phyloP scores from a whole-genome alignment of 1,284 basidiomycete genomes.

The Sanghuangporus weigelae region DNA sequence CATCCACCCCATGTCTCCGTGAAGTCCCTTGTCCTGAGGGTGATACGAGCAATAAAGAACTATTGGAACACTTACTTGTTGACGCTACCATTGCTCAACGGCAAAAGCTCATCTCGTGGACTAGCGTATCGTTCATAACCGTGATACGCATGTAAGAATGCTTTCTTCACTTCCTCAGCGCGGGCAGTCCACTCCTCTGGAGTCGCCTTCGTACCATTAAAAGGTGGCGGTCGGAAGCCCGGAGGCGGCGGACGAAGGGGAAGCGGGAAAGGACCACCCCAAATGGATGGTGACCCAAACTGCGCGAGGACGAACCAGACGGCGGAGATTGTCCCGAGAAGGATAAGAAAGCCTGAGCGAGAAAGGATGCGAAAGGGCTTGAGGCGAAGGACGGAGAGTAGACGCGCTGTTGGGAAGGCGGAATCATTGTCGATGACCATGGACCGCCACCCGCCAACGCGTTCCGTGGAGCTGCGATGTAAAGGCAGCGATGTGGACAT shows the following conservation, averaged over 20 bases:
- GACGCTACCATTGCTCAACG: slow-evolving; percentile 34
- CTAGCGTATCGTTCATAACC: slow-evolving; percentile 50
- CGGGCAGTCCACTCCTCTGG: slow-evolving; percentile 11
- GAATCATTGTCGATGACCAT: slow-evolving; percentile 7
- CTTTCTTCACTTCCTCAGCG: slow-evolving; percentile 45
- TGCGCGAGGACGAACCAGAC: slow-evolving; percentile 13
- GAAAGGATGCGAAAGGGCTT: slow-evolving; percentile 2
- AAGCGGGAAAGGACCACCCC: not conserved
- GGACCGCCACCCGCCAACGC: slow-evolving; percentile 7
- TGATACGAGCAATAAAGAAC: not conserved
- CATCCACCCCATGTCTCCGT: not conserved
- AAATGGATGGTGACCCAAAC: slow-evolving; percentile 3
- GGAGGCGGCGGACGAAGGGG: slow-evolving; percentile 2
- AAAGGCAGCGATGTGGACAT: slow-evolving; percentile 5
- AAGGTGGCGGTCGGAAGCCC: not conserved
- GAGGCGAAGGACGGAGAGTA: slow-evolving; percentile 2
- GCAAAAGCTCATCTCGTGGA: slow-evolving; percentile 52
- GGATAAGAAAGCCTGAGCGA: slow-evolving; percentile 1
- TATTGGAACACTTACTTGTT: slow-evolving; percentile 25
- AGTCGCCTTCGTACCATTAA: not conserved
- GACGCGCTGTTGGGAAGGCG: not conserved
- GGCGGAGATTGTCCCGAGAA: not conserved
- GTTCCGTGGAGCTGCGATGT: not conserved
- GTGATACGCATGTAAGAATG: slow-evolving; percentile 50
- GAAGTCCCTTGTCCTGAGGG: not conserved